These are phyloP conservation scores for Myochromella boudieri DNA, from an alignment of 768 basidiomycete species.

Conservation along the genomic window DNA sequence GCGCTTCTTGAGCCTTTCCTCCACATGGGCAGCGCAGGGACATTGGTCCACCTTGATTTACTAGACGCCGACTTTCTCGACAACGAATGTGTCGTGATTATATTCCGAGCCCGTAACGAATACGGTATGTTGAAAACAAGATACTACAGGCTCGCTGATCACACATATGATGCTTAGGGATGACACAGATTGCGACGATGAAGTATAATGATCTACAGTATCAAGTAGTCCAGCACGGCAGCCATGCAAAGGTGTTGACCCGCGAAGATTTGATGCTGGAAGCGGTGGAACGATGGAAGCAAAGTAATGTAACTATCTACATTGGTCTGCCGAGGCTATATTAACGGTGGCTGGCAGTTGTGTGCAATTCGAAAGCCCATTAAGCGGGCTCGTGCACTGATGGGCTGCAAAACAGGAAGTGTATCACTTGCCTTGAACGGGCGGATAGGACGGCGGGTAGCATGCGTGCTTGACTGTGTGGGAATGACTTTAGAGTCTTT, in stretches of 20 bases:
- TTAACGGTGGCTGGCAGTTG: slow-evolving; percentile 46
- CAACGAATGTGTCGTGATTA: slow-evolving; percentile 64
- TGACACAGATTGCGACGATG: slow-evolving; percentile 62
- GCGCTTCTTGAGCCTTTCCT: slow-evolving; percentile 57
- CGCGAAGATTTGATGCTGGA: slow-evolving; percentile 68
- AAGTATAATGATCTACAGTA: slow-evolving; percentile 63
- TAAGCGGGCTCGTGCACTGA: slow-evolving; percentile 55
- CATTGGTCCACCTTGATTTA: slow-evolving; percentile 43
- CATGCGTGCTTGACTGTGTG: slow-evolving; percentile 66
- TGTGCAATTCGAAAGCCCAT: slow-evolving; percentile 48
- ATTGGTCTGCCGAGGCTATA: slow-evolving; percentile 23
- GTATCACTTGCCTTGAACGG: slow-evolving; percentile 75
- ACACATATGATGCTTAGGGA: slow-evolving; percentile 42
- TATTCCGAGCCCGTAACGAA: slow-evolving; percentile 50
- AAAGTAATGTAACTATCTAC: slow-evolving; percentile 58
- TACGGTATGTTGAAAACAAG: slow-evolving; percentile 45
- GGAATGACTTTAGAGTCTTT: slow-evolving; percentile 69
- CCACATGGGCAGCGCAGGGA: slow-evolving; percentile 37
- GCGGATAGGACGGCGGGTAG: slow-evolving; percentile 68
- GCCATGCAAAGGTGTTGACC: slow-evolving; percentile 51
- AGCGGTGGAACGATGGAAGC: slow-evolving; percentile 54
- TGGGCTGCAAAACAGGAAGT: slow-evolving; percentile 48
- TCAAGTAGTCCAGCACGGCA: slow-evolving; percentile 45
- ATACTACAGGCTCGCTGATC: slow-evolving; percentile 27
- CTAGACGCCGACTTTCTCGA: slow-evolving; percentile 80